Percentiles rank a stretch among this genome's conserved stretches.
These are phyloP conservation scores for Fusarium lyarnte DNA, from an alignment of 2,329 filamentous ascomycete species.

Conservation along the genomic window DNA sequence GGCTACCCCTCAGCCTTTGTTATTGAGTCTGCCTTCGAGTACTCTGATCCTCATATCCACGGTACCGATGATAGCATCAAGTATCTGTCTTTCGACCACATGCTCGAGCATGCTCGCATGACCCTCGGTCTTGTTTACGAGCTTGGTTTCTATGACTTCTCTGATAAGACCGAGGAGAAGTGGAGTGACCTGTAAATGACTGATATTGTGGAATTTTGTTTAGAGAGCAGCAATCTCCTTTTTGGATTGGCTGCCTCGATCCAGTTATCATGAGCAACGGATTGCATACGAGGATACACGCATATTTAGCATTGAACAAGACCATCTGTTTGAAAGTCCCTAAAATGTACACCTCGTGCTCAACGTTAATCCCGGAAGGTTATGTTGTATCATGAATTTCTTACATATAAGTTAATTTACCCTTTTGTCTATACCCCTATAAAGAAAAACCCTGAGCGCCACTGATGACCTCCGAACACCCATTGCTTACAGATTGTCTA, in stretches of 20 bases:
- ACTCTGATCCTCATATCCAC: slow-evolving; percentile 75
- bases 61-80: slow-evolving; percentile 76
- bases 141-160: slow-evolving; percentile 79
- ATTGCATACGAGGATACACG: slow-evolving; percentile 24
- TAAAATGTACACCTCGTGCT: background rate
- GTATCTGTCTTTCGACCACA: slow-evolving; percentile 84
- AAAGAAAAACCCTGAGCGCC: slow-evolving; percentile 28
- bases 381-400: slow-evolving; percentile 11
- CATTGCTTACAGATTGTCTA: slow-evolving; percentile 16
- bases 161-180: slow-evolving; percentile 48
- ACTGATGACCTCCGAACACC: slow-evolving; percentile 8
- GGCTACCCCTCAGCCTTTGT: slow-evolving; percentile 81
- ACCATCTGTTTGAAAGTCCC: background rate
- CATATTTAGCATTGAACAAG: background rate
- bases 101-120: slow-evolving; percentile 89
- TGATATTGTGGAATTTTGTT: background rate
- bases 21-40: slow-evolving; percentile 76
- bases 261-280: slow-evolving; percentile 19
- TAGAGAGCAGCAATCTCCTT: background rate
- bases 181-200: slow-evolving; percentile 50
- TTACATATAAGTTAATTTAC: background rate
- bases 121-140: slow-evolving; percentile 87
- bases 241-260: background rate
- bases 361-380: background rate
- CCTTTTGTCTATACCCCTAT: slow-evolving; percentile 33